Conservation (phyloP, 306 rosid species). For the Mucuna pruriens region DNA sequence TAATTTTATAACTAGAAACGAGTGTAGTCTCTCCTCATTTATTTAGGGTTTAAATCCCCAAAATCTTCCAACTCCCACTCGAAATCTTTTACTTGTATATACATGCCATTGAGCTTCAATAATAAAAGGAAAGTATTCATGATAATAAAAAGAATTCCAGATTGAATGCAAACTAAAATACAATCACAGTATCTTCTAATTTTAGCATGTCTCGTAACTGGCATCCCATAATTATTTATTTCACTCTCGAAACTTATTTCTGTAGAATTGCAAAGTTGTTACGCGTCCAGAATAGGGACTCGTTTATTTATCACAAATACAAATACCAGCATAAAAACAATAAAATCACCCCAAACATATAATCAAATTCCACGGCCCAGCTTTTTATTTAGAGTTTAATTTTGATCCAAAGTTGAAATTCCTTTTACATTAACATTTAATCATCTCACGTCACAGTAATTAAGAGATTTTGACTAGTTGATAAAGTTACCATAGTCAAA, state of each 20-base stretch:
- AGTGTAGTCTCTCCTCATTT: no score
- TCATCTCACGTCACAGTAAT: neutral
- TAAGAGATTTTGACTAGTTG: neutral
- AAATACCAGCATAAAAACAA: neutral
- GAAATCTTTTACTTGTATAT: neutral
- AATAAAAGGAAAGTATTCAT: neutral
- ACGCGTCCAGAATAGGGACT: slow-evolving; percentile 32
- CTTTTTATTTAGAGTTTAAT: slow-evolving; percentile 29
- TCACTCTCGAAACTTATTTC: neutral
- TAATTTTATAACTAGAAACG: no score
- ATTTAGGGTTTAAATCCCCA: neutral
- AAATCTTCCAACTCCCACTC: neutral
- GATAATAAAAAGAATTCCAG: neutral
- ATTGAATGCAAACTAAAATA: neutral
- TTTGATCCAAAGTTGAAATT: neutral
- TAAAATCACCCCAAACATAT: neutral
- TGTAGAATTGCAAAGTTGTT: neutral
- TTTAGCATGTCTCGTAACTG: neutral
- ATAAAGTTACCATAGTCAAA: neutral
- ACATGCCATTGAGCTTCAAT: neutral
- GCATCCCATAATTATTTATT: neutral
- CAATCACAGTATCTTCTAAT: neutral
- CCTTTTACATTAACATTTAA: neutral
- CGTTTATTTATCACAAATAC: slow-evolving; percentile 37
- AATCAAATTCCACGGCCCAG: neutral